phyloP scores from a whole-genome alignment of 2,329 filamentous ascomycete genomes.

The Claviceps purpurea region DNA sequence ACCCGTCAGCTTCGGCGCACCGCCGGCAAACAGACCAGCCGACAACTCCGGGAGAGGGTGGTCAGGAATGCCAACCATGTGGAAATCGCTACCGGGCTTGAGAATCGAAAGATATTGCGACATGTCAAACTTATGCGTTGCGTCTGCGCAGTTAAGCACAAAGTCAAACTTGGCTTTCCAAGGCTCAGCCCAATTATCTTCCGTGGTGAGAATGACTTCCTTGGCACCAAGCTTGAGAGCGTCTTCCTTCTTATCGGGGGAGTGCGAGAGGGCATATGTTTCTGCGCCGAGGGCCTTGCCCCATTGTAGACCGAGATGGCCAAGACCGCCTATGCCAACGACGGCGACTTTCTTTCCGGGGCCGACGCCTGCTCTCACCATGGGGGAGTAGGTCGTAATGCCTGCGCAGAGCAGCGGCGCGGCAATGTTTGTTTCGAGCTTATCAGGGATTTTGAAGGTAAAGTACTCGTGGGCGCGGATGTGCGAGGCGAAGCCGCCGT shows the following conservation, averaged over 20 bases:
- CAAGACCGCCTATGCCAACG: slow-evolving; percentile 59
- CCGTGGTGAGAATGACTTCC: slow-evolving; percentile 30
- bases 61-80: slow-evolving; percentile 44
- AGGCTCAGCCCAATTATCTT: slow-evolving; percentile 44
- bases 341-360: slow-evolving; percentile 60
- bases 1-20: slow-evolving; percentile 35
- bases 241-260: slow-evolving; percentile 43
- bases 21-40: slow-evolving; percentile 31
- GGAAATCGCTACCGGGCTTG: slow-evolving; percentile 40
- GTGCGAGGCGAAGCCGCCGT: slow-evolving; percentile 48
- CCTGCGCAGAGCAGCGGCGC: slow-evolving; percentile 69
- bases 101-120: slow-evolving; percentile 35
- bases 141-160: slow-evolving; percentile 35
- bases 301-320: slow-evolving; percentile 60
- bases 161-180: slow-evolving; percentile 38
- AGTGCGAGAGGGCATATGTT: slow-evolving; percentile 50
- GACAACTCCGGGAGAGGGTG: slow-evolving; percentile 29
- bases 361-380: slow-evolving; percentile 52
- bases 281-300: slow-evolving; percentile 58
- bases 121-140: slow-evolving; percentile 41
- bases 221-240: slow-evolving; percentile 49
- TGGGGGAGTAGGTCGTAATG: slow-evolving; percentile 57
- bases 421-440: slow-evolving; percentile 31
- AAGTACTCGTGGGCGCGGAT: slow-evolving; percentile 44
- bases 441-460: slow-evolving; percentile 43